Base-by-base conservation (phyloP, 768 basidiomycete species). In the Epithele typhae region DNA sequence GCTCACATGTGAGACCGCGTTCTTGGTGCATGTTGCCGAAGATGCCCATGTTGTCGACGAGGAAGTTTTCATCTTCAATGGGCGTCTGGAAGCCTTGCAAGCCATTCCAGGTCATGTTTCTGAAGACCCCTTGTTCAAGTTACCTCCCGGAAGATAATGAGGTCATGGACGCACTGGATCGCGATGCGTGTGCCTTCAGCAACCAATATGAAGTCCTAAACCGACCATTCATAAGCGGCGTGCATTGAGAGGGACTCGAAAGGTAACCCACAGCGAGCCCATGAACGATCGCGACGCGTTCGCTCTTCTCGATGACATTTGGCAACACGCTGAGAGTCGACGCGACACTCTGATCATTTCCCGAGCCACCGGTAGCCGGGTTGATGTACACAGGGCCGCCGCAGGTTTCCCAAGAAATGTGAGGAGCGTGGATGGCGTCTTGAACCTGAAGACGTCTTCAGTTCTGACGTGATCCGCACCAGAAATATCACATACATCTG, bases 91-190 rank as follows among this genome's bases (percentile, higher is more conserved):
- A 67, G 24, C 65, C 67, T 51, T 67, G 65, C 41, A 51, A 36
- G 22, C 67, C 64, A 32, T 57, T 54, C 64, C 66, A 67, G 2
- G 66, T 67, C 66, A 67, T 67, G 51, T 67, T 65, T 36, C 65
- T 66, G 22, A 3, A 18, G 9, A 24, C 25, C 9, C 17, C 14
- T n/a, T n/a, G n/a, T n/a, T n/a, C n/a, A n/a, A n/a, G n/a, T n/a
- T n/a, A n/a, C 15, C 27, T 30, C 25, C 15, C 45, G 36, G 17
- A 10, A 21, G 15, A 17, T 3, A 7, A 14, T 19, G 15, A 23
- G 12, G 27, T 30, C 8, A 30, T 30, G 14, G 8, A 30, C 62
- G 24, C 36, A 66, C 65, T 67, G 66, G 34, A 67, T 67, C 15
- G 65, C 64, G 43, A 68, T 68, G 3, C 67, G 57, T 1, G 63